Percentiles rank a stretch among this genome's conserved stretches.
phyloP scores from a whole-genome alignment of 2,329 filamentous ascomycete species.

The Diaporthe sp. region DNA sequence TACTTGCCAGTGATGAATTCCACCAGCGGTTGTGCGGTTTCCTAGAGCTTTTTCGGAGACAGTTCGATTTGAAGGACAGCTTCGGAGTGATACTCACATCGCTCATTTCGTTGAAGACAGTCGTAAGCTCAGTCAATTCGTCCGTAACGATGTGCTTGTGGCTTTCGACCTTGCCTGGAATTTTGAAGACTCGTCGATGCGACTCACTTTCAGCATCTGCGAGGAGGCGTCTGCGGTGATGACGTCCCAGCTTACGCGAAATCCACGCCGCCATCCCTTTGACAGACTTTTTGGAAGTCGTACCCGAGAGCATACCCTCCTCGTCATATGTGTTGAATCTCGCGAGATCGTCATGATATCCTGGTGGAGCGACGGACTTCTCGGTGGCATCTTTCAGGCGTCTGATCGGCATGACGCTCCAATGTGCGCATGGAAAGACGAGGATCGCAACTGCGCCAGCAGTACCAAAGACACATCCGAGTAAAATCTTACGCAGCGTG shows the following conservation, averaged over 20 bases:
- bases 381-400: slow-evolving; percentile 81
- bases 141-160: slow-evolving; percentile 83
- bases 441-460: slow-evolving; percentile 80
- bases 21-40: background rate
- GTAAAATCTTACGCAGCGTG: slow-evolving; percentile 82
- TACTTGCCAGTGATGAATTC: background rate
- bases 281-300: slow-evolving; percentile 59
- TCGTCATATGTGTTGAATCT: slow-evolving; percentile 61
- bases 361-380: slow-evolving; percentile 78
- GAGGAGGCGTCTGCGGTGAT: slow-evolving; percentile 45
- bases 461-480: slow-evolving; percentile 89
- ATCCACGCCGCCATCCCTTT: slow-evolving; percentile 58
- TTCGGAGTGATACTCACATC: slow-evolving; percentile 58
- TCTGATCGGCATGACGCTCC: slow-evolving; percentile 84
- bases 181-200: slow-evolving; percentile 76
- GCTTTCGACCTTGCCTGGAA: slow-evolving; percentile 85
- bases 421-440: slow-evolving; percentile 84
- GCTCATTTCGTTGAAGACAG: slow-evolving; percentile 94
- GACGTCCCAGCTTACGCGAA: slow-evolving; percentile 53
- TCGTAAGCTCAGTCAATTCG: slow-evolving; percentile 86
- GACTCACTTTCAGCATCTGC: slow-evolving; percentile 56
- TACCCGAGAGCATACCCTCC: slow-evolving; percentile 59
- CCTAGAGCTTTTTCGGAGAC: background rate
- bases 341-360: slow-evolving; percentile 65
- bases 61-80: background rate